A percentile compares a stretch with the other conserved stretches of the same genome.
Conservation (phyloP, 352 stramenopile species). For the Aphanomyces euteiches region DNA sequence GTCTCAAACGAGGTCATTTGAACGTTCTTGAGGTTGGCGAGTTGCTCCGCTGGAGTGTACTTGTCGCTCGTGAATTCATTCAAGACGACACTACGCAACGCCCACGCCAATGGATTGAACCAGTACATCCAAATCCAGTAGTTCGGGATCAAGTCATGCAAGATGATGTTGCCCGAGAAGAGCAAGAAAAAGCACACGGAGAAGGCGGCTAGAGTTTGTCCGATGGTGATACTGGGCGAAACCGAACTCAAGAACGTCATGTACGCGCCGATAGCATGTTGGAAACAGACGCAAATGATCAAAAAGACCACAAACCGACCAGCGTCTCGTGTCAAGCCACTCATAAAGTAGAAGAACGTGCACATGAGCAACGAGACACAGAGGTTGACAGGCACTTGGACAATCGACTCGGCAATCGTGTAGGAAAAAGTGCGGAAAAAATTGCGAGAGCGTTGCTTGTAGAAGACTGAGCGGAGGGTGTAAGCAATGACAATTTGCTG, state of each 20-base stretch:
- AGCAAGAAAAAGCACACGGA: slow-evolving; percentile 19
- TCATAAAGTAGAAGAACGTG: neutral
- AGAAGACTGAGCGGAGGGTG: neutral
- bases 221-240: neutral
- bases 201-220: neutral
- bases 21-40: neutral
- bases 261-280: neutral
- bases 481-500: too few relatives aligned
- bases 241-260: neutral
- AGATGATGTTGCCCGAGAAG: slow-evolving; percentile 23
- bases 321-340: neutral
- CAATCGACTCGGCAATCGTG: neutral
- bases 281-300: neutral
- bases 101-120: slow-evolving; percentile 29
- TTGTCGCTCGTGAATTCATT: neutral
- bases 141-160: neutral
- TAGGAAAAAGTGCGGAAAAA: neutral
- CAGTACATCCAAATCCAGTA: slow-evolving; percentile 22
- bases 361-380: neutral
- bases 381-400: neutral
- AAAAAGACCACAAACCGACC: neutral
- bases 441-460: neutral
- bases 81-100: neutral
- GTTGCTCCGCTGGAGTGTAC: neutral
- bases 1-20: neutral